phyloP scores from a whole-genome alignment of 2,329 filamentous ascomycete species.

The Fusarium musae region DNA sequence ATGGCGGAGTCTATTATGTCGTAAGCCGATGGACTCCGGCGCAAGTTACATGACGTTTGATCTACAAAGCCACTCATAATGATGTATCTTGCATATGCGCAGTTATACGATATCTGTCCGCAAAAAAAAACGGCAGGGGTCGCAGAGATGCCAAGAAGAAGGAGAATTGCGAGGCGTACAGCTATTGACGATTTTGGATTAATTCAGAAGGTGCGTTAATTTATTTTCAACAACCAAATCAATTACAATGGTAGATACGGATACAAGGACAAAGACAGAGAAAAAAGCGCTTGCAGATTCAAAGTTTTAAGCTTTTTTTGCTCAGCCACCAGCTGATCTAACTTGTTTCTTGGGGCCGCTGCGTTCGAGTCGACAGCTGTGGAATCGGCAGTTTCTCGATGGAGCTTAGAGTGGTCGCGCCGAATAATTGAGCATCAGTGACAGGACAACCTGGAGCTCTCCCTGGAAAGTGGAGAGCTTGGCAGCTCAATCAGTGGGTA shows the following conservation, averaged over 20 bases:
- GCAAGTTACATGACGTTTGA: background rate
- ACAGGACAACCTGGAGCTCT: slow-evolving; percentile 30
- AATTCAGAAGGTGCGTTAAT: background rate
- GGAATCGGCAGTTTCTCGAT: slow-evolving; percentile 27
- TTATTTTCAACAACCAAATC: background rate
- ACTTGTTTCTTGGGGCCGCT: background rate
- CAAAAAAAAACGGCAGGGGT: background rate
- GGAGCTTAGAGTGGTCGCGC: slow-evolving; percentile 12
- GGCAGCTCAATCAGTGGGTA: background rate
- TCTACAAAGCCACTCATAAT: background rate
- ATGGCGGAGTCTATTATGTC: slow-evolving; percentile 8
- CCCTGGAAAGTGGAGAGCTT: slow-evolving; percentile 18
- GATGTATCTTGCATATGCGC: background rate
- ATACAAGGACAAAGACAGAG: background rate
- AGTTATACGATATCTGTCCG: background rate
- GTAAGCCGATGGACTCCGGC: slow-evolving; percentile 4
- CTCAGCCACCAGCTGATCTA: slow-evolving; percentile 19
- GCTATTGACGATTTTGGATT: background rate
- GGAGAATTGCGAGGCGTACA: background rate
- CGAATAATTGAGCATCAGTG: slow-evolving; percentile 33
- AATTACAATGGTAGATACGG: background rate
- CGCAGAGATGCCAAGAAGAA: background rate
- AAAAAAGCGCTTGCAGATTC: background rate
- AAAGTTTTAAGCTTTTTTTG: slow-evolving; percentile 33
- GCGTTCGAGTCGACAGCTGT: background rate